phyloP scores from a whole-genome alignment of 768 basidiomycete genomes.

The Coprinopsis sp. region DNA sequence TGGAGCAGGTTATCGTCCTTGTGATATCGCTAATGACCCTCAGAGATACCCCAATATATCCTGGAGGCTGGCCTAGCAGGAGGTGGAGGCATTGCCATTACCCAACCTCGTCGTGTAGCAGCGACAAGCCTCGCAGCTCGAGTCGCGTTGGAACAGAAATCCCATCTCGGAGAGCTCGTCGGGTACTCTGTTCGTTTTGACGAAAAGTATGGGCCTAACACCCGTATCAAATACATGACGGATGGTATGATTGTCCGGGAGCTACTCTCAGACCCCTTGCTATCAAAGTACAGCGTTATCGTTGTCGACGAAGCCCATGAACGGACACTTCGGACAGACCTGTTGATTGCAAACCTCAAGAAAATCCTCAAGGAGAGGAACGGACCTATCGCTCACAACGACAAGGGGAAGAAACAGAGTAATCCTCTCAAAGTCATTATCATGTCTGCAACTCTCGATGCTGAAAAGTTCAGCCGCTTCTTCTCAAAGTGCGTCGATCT shows the following conservation, averaged over 20 bases:
- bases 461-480: constrained; percentile 88
- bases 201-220: constrained; percentile 64
- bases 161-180: constrained; percentile 67
- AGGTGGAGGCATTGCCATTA: constrained; percentile 79
- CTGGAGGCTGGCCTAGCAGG: constrained; percentile 75
- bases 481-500: constrained; percentile 62
- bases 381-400: constrained; percentile 18
- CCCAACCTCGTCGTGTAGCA: constrained; percentile 93
- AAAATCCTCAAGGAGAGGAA: constrained; percentile 70
- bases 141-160: constrained; percentile 81
- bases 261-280: constrained; percentile 69
- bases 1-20: constrained; percentile 1
- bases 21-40: constrained; percentile 1
- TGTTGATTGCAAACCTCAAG: constrained; percentile 89
- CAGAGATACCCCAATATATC: constrained; percentile 96
- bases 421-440: constrained; percentile 87
- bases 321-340: constrained; percentile 88
- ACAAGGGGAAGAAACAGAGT: constrained; percentile 42
- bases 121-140: constrained; percentile 91
- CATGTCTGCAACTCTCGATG: constrained; percentile 98
- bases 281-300: constrained; percentile 81
- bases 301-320: constrained; percentile 98
- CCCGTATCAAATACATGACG: constrained; percentile 93
- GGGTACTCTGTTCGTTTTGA: constrained; percentile 98
- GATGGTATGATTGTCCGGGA: constrained; percentile 98